phyloP scores from a whole-genome alignment of 106 monocot genomes.

The Dendrobium nobile region DNA sequence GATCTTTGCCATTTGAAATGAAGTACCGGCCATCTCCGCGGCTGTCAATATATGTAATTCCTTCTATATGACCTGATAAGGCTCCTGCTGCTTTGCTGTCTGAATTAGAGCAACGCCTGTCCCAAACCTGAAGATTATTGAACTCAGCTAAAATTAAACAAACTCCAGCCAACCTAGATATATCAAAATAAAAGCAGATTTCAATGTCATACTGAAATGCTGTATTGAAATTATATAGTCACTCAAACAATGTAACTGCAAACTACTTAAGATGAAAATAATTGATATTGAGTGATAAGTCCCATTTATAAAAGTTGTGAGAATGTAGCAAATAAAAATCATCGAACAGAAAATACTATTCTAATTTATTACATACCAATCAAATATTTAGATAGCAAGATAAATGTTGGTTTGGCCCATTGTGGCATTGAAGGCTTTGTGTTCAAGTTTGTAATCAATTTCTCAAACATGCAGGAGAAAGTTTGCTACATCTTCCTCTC shows the following conservation, averaged over 20 bases:
- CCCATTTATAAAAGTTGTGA: background rate
- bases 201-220: background rate
- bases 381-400: background rate
- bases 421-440: background rate
- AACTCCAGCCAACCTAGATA: background rate
- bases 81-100: conserved; percentile 56
- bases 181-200: background rate
- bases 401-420: background rate
- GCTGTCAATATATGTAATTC: conserved; percentile 93
- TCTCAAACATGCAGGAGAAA: background rate
- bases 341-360: background rate
- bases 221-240: background rate
- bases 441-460: background rate
- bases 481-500: background rate
- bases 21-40: conserved; percentile 86
- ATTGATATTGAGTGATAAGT: background rate
- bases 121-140: conserved; percentile 67
- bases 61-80: conserved; percentile 76
- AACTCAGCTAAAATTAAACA: background rate
- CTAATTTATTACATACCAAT: background rate
- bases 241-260: background rate
- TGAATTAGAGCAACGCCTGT: conserved; percentile 61
- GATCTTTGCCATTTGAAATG: conserved; percentile 95
- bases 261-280: background rate
- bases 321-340: background rate